Evolutionary conservation across 805 yeast genomes (phyloP).

Genomic region (Wickerhamiella dianesei): DNA sequence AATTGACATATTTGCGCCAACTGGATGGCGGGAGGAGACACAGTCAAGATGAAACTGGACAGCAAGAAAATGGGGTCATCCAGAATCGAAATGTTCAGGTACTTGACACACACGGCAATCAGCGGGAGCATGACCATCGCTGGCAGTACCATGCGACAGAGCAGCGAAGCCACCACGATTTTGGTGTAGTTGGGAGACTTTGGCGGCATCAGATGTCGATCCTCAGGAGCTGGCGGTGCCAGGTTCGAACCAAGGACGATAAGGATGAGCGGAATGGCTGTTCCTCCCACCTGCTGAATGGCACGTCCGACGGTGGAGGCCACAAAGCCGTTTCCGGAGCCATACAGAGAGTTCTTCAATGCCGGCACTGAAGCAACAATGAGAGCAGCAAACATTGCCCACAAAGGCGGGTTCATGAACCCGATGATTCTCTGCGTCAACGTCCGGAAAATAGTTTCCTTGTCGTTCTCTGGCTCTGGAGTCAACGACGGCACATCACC

Average conservation of each 20-base stretch:
- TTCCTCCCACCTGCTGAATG: conserved; percentile 39
- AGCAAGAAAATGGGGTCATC: conserved; percentile 49
- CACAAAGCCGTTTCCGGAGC: conserved; percentile 32
- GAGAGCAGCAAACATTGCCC: conserved; percentile 48
- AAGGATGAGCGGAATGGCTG: conserved; percentile 48
- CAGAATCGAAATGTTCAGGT: conserved; percentile 33
- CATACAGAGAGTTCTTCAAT: conserved; percentile 34
- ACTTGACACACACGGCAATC: conserved; percentile 40
- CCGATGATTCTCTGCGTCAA: conserved; percentile 13
- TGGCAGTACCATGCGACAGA: conserved; percentile 51
- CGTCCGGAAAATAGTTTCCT: conserved; percentile 1
- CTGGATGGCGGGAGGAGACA: conserved; percentile 58
- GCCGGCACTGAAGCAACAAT: conserved; percentile 44
- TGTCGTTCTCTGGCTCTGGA: background rate
- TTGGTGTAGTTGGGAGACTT: conserved; percentile 29
- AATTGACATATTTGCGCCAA: conserved; percentile 51
- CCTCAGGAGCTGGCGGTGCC: conserved; percentile 41
- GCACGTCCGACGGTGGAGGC: conserved; percentile 41
- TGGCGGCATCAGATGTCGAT: conserved; percentile 14
- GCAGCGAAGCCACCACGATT: conserved; percentile 38
- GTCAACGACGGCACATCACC: background rate
- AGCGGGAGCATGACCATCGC: conserved; percentile 40
- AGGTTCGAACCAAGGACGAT: conserved; percentile 50
- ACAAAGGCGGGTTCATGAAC: conserved; percentile 55
- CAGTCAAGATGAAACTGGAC: conserved; percentile 44